Conservation (phyloP, 164 flowering plant species). For the Annona squamosa region DNA sequence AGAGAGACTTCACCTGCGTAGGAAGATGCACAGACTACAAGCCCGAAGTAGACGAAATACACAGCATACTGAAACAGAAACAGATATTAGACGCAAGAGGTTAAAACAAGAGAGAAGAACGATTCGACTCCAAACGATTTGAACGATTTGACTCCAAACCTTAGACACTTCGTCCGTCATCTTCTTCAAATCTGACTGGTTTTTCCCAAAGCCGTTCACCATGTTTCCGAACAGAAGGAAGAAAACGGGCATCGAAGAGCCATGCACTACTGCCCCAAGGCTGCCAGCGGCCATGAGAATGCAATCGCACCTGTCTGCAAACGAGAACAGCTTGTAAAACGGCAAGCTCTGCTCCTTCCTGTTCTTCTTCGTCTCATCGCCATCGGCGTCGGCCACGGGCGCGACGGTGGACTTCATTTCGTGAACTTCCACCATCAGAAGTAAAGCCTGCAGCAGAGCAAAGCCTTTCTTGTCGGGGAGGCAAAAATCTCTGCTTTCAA, state of each 20-base stretch:
- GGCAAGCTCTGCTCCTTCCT: conserved; percentile 81
- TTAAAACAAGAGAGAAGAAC: not conserved
- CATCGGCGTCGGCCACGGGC: conserved; percentile 39
- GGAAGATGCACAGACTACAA: conserved; percentile 80
- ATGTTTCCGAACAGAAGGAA: conserved; percentile 85
- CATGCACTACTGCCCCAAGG: conserved; percentile 84
- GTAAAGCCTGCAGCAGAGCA: not conserved
- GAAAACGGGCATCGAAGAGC: conserved; percentile 96
- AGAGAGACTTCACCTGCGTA: conserved; percentile 58
- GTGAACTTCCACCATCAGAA: conserved; percentile 14
- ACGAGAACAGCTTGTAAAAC: conserved; percentile 75
- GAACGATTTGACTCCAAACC: conserved; percentile 27
- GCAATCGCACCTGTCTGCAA: conserved; percentile 78
- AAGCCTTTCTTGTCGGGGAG: not conserved
- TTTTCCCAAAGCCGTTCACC: conserved; percentile 93
- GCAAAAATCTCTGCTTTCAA: not conserved
- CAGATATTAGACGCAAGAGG: not conserved
- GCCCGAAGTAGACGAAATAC: conserved; percentile 86
- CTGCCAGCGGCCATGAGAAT: conserved; percentile 69
- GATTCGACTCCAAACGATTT: conserved; percentile 20
- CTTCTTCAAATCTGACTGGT: conserved; percentile 63
- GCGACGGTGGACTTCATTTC: conserved; percentile 25
- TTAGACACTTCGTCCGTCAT: conserved; percentile 83
- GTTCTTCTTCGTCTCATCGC: conserved; percentile 34
- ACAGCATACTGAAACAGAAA: conserved; percentile 64